phyloP scores from a whole-genome alignment of 805 yeast species.

The Blastobotrys americana region DNA sequence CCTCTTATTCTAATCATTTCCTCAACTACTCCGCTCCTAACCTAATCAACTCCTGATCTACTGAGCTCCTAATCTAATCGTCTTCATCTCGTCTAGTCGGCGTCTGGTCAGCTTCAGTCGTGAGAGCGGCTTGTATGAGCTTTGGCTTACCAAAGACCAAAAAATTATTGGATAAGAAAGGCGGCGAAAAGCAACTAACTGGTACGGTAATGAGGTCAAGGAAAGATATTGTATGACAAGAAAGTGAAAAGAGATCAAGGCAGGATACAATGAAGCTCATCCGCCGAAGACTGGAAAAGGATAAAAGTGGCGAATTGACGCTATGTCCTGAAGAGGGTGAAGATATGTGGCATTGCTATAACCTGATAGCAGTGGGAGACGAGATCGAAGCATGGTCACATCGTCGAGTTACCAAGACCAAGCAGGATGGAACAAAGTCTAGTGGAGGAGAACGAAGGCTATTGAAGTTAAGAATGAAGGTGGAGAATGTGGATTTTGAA shows the following conservation, averaged over 20 bases:
- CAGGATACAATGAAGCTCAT: slow-evolving; percentile 45
- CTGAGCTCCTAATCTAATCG: no score
- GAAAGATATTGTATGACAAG: no score
- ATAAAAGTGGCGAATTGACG: slow-evolving; percentile 56
- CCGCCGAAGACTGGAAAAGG: slow-evolving; percentile 45
- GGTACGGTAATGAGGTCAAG: no score
- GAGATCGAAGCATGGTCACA: slow-evolving; percentile 60
- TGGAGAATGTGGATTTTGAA: slow-evolving; percentile 70
- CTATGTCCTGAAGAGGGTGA: slow-evolving; percentile 81
- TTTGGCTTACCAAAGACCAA: no score
- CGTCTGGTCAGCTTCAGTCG: no score
- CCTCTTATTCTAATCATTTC: no score
- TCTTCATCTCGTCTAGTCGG: no score
- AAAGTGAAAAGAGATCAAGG: neutral
- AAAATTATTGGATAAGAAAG: neutral
- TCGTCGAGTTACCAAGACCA: slow-evolving; percentile 47
- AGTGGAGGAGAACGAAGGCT: slow-evolving; percentile 45
- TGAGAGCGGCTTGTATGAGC: no score
- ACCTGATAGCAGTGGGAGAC: slow-evolving; percentile 70
- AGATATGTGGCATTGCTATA: slow-evolving; percentile 84
- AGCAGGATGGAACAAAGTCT: slow-evolving; percentile 29
- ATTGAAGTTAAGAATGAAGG: slow-evolving; percentile 50
- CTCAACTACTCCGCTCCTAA: no score
- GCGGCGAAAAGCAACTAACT: neutral
- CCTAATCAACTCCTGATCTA: no score